Evolutionary conservation across 345 rosid species (phyloP).

Genomic region (Linum trigynum): DNA sequence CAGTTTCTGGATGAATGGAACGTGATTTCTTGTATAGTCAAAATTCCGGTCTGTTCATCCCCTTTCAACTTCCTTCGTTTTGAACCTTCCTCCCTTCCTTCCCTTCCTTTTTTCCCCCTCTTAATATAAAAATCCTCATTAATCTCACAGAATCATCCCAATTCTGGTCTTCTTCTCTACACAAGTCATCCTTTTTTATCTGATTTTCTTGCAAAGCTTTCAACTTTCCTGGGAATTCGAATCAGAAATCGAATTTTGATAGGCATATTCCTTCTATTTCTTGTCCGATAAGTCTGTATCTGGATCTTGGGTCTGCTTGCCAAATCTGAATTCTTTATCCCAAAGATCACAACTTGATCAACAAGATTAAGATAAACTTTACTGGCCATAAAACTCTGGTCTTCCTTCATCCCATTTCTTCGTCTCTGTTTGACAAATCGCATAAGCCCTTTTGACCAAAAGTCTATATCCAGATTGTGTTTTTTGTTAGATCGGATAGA

Average conservation of each 20-base stretch:
- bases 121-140: not conserved
- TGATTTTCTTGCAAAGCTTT: constrained; percentile 1
- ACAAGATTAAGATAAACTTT: not conserved
- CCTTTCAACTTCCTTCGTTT: not conserved
- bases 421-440: too few relatives aligned
- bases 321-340: not conserved
- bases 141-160: not conserved
- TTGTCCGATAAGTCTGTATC: not conserved
- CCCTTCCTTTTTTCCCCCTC: not conserved
- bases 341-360: constrained; percentile 10
- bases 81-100: not conserved
- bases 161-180: not conserved
- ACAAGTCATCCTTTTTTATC: constrained; percentile 1
- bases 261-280: not conserved
- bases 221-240: constrained; percentile 5
- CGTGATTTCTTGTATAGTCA: not conserved
- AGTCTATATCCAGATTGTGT: not conserved
- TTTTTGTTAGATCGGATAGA: constrained; percentile 1
- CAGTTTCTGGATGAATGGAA: too few relatives aligned
- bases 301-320: constrained; percentile 4
- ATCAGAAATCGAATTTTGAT: not conserved
- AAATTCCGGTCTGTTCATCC: not conserved
- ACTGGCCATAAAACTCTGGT: too few relatives aligned
- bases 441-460: not conserved
- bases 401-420: not conserved